Evolutionary conservation across 2,329 filamentous ascomycete species (phyloP).

Genomic region (Alternaria arborescens): DNA sequence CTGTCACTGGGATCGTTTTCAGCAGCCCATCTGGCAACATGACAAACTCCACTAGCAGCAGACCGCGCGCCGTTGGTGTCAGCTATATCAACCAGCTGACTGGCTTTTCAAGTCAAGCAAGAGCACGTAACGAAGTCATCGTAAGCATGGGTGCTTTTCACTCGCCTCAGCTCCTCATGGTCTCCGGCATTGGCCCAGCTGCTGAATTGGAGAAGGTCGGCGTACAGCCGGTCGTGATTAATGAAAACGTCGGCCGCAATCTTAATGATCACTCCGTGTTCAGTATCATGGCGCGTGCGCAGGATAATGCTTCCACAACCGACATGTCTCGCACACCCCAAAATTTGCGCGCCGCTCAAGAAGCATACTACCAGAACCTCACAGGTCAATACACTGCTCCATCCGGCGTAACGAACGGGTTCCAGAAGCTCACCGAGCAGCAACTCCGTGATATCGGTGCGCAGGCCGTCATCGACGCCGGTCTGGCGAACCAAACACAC

Average conservation of each 20-base stretch:
- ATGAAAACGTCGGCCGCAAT: constrained; percentile 45
- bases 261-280: constrained; percentile 37
- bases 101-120: constrained; percentile 35
- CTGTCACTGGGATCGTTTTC: constrained; percentile 39
- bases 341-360: constrained; percentile 37
- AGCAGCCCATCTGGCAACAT: constrained; percentile 2
- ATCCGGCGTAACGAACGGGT: constrained; percentile 44
- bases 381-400: constrained; percentile 44
- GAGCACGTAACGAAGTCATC: constrained; percentile 41
- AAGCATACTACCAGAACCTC: constrained; percentile 36
- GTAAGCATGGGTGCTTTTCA: constrained; percentile 46
- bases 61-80: constrained; percentile 35
- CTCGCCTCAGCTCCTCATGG: constrained; percentile 52
- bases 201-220: constrained; percentile 30
- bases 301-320: constrained; percentile 31
- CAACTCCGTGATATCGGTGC: constrained; percentile 32
- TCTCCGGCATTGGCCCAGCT: constrained; percentile 50
- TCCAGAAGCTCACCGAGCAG: constrained; percentile 30
- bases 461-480: constrained; percentile 22
- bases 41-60: constrained; percentile 8
- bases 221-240: constrained; percentile 36
- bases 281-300: constrained; percentile 39
- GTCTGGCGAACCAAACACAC: constrained; percentile 39
- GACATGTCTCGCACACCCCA: constrained; percentile 34
- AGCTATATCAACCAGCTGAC: constrained; percentile 38